Percentiles rank a stretch among this genome's conserved stretches.
phyloP scores from a whole-genome alignment of 192 early-diverging fungal species.

The Podila epigama region DNA sequence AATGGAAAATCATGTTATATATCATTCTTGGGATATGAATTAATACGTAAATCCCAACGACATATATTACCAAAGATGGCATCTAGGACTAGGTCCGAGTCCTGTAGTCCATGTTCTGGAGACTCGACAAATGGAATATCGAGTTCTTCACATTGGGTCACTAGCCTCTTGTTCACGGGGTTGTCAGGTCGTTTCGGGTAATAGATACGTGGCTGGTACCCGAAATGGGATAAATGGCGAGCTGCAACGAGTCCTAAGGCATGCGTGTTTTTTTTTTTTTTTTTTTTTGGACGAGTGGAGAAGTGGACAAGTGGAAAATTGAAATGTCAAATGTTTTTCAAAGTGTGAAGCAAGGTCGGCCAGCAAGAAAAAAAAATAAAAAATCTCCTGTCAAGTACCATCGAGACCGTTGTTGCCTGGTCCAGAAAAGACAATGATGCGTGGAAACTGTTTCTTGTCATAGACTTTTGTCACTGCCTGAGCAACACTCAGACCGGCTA shows the following conservation, averaged over 20 bases:
- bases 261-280: background rate
- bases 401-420: constrained; percentile 99
- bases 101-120: constrained; percentile 42
- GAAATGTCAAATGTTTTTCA: background rate
- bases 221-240: constrained; percentile 90
- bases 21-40: no score
- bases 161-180: constrained; percentile 63
- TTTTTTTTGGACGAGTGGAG: background rate
- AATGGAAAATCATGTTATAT: background rate
- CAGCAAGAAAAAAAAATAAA: background rate
- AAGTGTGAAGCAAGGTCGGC: background rate
- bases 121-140: constrained; percentile 66
- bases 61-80: constrained; percentile 80
- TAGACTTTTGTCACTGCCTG: constrained; percentile 82
- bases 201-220: constrained; percentile 78
- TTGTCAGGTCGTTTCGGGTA: constrained; percentile 84
- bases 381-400: constrained; percentile 51
- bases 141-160: constrained; percentile 75
- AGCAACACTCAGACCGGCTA: constrained; percentile 92
- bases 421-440: constrained; percentile 76
- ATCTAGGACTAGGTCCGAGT: constrained; percentile 80
- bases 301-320: background rate
- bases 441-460: constrained; percentile 52
- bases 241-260: constrained; percentile 84
- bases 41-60: background rate